A percentile compares a stretch with the other conserved stretches of the same genome.
These are phyloP conservation scores for Lentinula detonsa DNA, from an alignment of 768 basidiomycete species.

Conservation along the genomic window DNA sequence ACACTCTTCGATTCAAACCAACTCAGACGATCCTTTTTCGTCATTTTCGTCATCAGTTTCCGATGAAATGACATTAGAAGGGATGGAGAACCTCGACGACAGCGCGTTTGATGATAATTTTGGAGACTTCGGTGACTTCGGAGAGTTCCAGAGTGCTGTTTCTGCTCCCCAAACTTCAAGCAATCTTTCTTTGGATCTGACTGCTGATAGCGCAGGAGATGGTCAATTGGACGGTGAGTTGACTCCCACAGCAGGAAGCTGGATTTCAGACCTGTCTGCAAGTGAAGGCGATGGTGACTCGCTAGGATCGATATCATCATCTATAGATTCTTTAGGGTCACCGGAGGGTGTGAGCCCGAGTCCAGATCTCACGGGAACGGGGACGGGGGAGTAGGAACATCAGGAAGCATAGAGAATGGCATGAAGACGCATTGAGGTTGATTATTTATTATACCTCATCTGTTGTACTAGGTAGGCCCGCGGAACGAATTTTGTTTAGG, in stretches of 20 bases:
- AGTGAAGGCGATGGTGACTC: constrained; percentile 2
- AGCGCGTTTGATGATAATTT: constrained; percentile 47
- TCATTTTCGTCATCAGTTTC: constrained; percentile 49
- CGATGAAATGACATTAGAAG: constrained; percentile 34
- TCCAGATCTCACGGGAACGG: not conserved
- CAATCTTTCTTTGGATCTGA: constrained; percentile 12
- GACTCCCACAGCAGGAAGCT: constrained; percentile 64
- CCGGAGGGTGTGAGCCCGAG: not conserved
- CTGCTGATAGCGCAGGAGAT: constrained; percentile 13
- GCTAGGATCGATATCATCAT: constrained; percentile 1
- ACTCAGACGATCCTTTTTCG: constrained; percentile 47
- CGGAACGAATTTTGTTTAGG: too few relatives aligned
- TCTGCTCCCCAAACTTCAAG: constrained; percentile 16
- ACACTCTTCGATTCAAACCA: constrained; percentile 11
- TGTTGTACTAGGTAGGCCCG: too few relatives aligned
- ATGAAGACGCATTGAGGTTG: too few relatives aligned
- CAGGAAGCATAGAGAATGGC: not conserved
- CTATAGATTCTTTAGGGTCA: constrained; percentile 2
- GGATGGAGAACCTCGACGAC: constrained; percentile 53
- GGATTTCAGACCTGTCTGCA: constrained; percentile 28
- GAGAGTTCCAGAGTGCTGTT: constrained; percentile 64
- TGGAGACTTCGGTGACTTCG: constrained; percentile 51
- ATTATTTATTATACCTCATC: too few relatives aligned
- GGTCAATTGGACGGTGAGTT: constrained; percentile 31
- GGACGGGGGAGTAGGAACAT: not conserved